Conservation (phyloP, 371 early-diverging fungal genomes). For the Haplosporangium sp. region DNA sequence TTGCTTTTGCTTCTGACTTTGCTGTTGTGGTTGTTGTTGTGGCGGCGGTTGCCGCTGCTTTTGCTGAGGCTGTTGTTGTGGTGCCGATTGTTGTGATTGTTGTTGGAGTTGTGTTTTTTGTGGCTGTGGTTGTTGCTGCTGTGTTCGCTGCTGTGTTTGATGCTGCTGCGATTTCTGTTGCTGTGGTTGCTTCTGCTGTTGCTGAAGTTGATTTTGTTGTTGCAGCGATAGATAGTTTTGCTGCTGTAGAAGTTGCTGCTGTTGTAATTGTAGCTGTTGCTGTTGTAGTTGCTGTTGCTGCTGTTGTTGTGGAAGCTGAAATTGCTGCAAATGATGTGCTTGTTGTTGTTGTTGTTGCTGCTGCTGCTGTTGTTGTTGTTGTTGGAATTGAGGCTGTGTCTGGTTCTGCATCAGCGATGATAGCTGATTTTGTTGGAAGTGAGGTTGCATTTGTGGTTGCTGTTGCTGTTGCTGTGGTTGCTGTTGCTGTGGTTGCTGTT, state of each 20-base stretch:
- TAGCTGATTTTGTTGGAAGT: background rate
- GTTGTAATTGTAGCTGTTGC: slow-evolving; percentile 23
- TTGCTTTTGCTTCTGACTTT: slow-evolving; percentile 20
- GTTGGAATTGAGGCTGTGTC: background rate
- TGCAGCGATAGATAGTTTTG: background rate
- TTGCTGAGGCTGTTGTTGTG: slow-evolving; percentile 12
- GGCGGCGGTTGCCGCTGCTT: slow-evolving; percentile 23
- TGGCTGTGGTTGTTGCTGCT: slow-evolving; percentile 34
- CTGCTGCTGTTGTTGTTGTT: slow-evolving; percentile 8
- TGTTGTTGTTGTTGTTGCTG: slow-evolving; percentile 19
- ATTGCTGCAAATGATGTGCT: slow-evolving; percentile 48
- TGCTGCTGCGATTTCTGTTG: slow-evolving; percentile 18
- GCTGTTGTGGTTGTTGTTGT: slow-evolving; percentile 45
- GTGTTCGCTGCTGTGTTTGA: slow-evolving; percentile 19
- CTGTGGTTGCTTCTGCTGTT: slow-evolving; percentile 28
- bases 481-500: background rate
- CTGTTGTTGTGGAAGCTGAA: slow-evolving; percentile 7
- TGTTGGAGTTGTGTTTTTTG: slow-evolving; percentile 15
- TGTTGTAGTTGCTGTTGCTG: slow-evolving; percentile 34
- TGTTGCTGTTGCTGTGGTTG: slow-evolving; percentile 5
- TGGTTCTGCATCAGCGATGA: slow-evolving; percentile 14
- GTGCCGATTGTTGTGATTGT: background rate
- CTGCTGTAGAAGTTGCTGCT: slow-evolving; percentile 23
- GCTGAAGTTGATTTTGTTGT: slow-evolving; percentile 9
- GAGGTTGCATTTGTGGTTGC: slow-evolving; percentile 7